Conservation (phyloP, 2,329 filamentous ascomycete species). For the Gnomoniopsis smithogilvyi region DNA sequence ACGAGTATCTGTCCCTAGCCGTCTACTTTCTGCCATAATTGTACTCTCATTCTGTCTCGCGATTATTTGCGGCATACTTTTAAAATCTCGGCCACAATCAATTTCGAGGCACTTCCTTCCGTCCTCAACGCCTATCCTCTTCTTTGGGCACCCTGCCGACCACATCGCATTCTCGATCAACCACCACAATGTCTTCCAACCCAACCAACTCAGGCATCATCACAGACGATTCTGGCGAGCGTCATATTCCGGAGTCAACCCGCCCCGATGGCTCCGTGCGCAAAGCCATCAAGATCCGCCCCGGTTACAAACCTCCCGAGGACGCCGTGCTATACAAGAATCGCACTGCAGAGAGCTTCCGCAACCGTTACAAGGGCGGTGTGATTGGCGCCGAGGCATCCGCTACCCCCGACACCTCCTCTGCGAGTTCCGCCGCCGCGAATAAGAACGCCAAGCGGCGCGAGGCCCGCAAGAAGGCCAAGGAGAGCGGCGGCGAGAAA, state of each 20-base stretch:
- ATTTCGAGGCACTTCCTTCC: background rate
- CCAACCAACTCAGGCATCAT: conserved; percentile 71
- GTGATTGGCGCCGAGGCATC: conserved; percentile 32
- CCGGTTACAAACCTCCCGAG: conserved; percentile 90
- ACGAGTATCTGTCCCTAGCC: background rate
- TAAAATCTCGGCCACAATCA: background rate
- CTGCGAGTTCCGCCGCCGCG: conserved; percentile 45
- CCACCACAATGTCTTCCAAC: conserved; percentile 39
- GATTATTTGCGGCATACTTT: background rate
- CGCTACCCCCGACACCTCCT: conserved; percentile 20
- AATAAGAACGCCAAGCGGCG: conserved; percentile 85
- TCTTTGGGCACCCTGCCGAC: background rate
- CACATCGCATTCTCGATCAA: background rate
- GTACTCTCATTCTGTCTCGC: background rate
- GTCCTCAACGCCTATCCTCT: background rate
- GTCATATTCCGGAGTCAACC: conserved; percentile 83
- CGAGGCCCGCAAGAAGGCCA: conserved; percentile 54
- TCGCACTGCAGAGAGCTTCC: conserved; percentile 80
- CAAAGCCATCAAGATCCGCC: conserved; percentile 89
- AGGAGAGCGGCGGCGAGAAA: conserved; percentile 49
- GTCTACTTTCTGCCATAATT: background rate
- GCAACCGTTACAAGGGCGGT: conserved; percentile 51
- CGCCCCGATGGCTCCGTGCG: conserved; percentile 88
- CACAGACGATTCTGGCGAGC: conserved; percentile 75
- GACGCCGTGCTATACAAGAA: conserved; percentile 97